Percentiles rank a stretch among this genome's conserved stretches.
Conservation (phyloP, 2,329 filamentous ascomycete genomes). For the Juglanconis juglandina region DNA sequence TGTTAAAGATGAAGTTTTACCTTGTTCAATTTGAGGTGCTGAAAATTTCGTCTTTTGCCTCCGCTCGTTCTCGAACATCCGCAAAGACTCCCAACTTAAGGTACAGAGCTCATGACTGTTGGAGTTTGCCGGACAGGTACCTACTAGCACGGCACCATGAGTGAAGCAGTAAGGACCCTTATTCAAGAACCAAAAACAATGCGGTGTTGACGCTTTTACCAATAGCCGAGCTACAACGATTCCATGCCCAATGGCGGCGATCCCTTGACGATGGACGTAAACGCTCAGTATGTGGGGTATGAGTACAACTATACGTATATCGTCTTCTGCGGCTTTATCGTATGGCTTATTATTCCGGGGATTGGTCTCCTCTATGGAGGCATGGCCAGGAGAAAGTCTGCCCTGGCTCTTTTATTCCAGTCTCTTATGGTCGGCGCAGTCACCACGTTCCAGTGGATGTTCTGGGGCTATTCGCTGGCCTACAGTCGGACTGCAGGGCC, state of each 20-base stretch:
- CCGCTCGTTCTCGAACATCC: no score
- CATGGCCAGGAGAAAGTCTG: slow-evolving; percentile 59
- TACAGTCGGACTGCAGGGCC: slow-evolving; percentile 74
- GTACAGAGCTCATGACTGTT: not conserved
- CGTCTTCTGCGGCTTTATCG: slow-evolving; percentile 55
- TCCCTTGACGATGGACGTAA: slow-evolving; percentile 24
- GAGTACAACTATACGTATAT: slow-evolving; percentile 62
- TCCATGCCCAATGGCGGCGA: slow-evolving; percentile 25
- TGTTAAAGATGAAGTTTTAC: not conserved
- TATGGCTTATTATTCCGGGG: slow-evolving; percentile 65
- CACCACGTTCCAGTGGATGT: slow-evolving; percentile 82
- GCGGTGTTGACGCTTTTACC: not conserved
- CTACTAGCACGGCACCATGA: slow-evolving; percentile 5
- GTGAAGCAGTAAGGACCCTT: slow-evolving; percentile 6
- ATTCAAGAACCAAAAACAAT: no score
- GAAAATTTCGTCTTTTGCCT: no score
- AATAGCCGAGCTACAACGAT: slow-evolving; percentile 20
- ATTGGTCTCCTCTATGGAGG: slow-evolving; percentile 65
- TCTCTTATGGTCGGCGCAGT: slow-evolving; percentile 56
- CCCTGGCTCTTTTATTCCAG: slow-evolving; percentile 60
- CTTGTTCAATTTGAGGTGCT: not conserved
- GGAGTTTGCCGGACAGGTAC: not conserved
- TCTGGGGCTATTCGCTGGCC: slow-evolving; percentile 82
- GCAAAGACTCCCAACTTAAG: not conserved
- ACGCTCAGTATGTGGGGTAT: slow-evolving; percentile 54